Conservation (phyloP, 1,284 basidiomycete genomes). For the Marasmius tenuissimus region DNA sequence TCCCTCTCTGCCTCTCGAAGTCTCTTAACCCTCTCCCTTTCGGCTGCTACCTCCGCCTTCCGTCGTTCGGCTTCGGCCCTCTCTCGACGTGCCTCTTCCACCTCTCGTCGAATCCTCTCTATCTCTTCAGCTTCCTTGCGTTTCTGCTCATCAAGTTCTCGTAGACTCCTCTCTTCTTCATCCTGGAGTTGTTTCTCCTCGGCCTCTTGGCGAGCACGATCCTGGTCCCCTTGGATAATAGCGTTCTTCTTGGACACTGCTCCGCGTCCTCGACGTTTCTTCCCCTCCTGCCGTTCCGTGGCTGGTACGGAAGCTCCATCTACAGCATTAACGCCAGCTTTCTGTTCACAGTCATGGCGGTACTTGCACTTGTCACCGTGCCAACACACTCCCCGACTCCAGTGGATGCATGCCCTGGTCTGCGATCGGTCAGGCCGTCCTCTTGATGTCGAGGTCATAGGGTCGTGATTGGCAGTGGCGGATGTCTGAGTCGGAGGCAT, state of each 20-base stretch:
- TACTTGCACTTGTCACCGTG: conserved; percentile 21
- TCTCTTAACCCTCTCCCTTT: not conserved
- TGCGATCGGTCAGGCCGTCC: not conserved
- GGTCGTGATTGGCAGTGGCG: too few relatives aligned
- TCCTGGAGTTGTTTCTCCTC: not conserved
- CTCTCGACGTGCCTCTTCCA: not conserved
- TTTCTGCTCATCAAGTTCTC: too few relatives aligned
- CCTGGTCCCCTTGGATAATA: too few relatives aligned
- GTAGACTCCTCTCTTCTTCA: not conserved
- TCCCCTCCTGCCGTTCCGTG: not conserved
- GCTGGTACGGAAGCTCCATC: not conserved
- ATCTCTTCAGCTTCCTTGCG: not conserved
- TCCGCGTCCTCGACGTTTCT: not conserved
- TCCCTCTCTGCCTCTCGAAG: not conserved
- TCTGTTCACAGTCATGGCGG: conserved; percentile 16
- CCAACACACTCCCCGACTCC: conserved; percentile 16
- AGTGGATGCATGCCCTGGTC: not conserved
- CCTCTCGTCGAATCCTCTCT: not conserved
- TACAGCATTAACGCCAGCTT: not conserved
- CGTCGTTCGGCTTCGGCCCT: not conserved
- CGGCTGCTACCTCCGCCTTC: not conserved
- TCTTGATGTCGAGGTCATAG: not conserved
- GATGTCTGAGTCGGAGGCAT: too few relatives aligned
- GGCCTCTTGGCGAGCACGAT: not conserved
- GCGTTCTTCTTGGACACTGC: not conserved